A percentile compares a stretch with the other conserved stretches of the same genome.
These are phyloP conservation scores for Talaromyces borbonicus DNA, from an alignment of 495 filamentous ascomycete species.

Conservation along the genomic window DNA sequence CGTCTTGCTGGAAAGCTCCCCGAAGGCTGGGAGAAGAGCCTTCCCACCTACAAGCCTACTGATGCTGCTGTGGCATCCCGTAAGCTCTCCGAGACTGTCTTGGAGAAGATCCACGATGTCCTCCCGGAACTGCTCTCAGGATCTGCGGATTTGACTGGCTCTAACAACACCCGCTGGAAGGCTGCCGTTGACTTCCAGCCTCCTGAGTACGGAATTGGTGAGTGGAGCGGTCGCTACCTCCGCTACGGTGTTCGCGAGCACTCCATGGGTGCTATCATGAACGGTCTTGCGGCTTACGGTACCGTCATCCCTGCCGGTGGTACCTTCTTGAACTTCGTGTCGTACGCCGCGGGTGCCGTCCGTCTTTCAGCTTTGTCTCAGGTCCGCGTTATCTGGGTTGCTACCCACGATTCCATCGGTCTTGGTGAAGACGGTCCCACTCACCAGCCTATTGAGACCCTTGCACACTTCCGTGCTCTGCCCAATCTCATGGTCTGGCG, in stretches of 20 bases:
- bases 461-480: conserved; percentile 97
- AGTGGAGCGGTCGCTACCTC: conserved; percentile 86
- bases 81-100: conserved; percentile 90
- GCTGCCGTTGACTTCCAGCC: conserved; percentile 96
- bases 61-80: conserved; percentile 82
- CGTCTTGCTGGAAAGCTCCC: conserved; percentile 78
- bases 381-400: conserved; percentile 88
- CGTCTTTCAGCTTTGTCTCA: conserved; percentile 89
- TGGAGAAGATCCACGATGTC: conserved; percentile 74
- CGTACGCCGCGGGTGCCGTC: conserved; percentile 91
- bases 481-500: conserved; percentile 99
- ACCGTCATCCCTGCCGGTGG: conserved; percentile 88
- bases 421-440: conserved; percentile 98
- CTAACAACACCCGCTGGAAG: conserved; percentile 98
- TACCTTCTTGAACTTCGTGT: conserved; percentile 99
- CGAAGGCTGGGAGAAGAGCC: conserved; percentile 91
- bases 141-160: conserved; percentile 95
- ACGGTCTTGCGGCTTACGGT: conserved; percentile 92
- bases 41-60: conserved; percentile 82
- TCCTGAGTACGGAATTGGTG: conserved; percentile 69
- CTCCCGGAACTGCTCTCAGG: conserved; percentile 91
- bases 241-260: conserved; percentile 97
- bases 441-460: conserved; percentile 99
- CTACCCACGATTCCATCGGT: conserved; percentile 98
- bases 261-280: conserved; percentile 96